A percentile compares a stretch with the other conserved stretches of the same genome.
These are phyloP conservation scores for Russula compacta DNA, from an alignment of 768 basidiomycete species.

Conservation along the genomic window DNA sequence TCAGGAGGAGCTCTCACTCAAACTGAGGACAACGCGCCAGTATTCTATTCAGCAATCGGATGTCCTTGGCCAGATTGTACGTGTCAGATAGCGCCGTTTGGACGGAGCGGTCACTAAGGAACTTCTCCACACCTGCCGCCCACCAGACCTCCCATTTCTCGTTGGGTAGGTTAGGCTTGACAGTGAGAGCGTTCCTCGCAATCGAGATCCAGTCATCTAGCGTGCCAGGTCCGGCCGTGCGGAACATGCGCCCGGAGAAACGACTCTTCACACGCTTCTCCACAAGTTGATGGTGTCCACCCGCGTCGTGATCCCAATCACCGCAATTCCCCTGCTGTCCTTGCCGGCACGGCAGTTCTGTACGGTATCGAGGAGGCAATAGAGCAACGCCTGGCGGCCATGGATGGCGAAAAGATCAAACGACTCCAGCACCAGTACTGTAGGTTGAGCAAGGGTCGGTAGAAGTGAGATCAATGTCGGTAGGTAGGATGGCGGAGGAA, in stretches of 20 bases:
- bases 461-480: slow-evolving; percentile 67
- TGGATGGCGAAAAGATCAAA: slow-evolving; percentile 93
- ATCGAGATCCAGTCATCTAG: slow-evolving; percentile 42
- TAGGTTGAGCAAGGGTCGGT: slow-evolving; percentile 70
- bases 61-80: slow-evolving; percentile 51
- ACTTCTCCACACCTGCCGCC: slow-evolving; percentile 45
- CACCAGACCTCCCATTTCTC: slow-evolving; percentile 59
- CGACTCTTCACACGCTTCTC: slow-evolving; percentile 98
- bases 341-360: slow-evolving; percentile 67
- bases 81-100: slow-evolving; percentile 44
- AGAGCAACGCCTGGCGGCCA: slow-evolving; percentile 85
- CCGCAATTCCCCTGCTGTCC: slow-evolving; percentile 60
- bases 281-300: slow-evolving; percentile 80
- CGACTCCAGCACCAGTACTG: slow-evolving; percentile 77
- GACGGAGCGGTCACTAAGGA: slow-evolving; percentile 43
- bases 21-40: slow-evolving; percentile 39
- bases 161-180: slow-evolving; percentile 22
- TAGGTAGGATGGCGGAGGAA: slow-evolving; percentile 62
- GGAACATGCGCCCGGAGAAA: slow-evolving; percentile 86
- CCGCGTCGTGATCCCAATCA: slow-evolving; percentile 80
- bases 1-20: neutral
- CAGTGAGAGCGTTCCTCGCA: slow-evolving; percentile 38
- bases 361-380: slow-evolving; percentile 90
- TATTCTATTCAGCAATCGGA: slow-evolving; percentile 47
- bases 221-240: slow-evolving; percentile 53